Evolutionary conservation across 2,329 filamentous ascomycete species (phyloP).

Genomic region (Cercospora nicotianae): DNA sequence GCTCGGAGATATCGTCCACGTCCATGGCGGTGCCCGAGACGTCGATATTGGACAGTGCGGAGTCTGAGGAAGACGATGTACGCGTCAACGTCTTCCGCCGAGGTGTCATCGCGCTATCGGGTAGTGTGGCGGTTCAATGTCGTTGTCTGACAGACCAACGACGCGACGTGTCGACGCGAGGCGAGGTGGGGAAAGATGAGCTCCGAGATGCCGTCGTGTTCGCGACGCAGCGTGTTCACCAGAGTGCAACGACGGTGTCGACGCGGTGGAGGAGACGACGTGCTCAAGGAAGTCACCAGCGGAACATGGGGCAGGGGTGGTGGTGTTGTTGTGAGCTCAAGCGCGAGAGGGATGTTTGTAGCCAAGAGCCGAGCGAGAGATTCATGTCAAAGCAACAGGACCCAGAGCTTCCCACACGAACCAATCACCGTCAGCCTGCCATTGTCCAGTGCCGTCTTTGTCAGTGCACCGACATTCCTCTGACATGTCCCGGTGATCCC

Average conservation of each 20-base stretch:
- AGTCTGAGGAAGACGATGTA: slow-evolving; percentile 45
- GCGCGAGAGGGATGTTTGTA: background rate
- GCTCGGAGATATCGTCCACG: slow-evolving; percentile 43
- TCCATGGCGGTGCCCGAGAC: slow-evolving; percentile 37
- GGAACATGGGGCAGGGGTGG: background rate
- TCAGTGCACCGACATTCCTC: background rate
- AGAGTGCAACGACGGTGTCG: background rate
- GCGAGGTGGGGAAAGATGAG: background rate
- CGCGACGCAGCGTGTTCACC: background rate
- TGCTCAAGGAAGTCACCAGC: background rate
- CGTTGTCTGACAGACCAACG: background rate
- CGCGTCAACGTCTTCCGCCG: slow-evolving; percentile 21
- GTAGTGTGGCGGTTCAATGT: background rate
- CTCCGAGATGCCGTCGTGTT: background rate
- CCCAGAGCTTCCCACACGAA: background rate
- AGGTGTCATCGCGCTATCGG: background rate
- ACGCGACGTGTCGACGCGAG: slow-evolving; percentile 7
- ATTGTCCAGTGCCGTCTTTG: background rate
- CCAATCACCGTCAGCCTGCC: background rate
- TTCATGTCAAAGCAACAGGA: slow-evolving; percentile 6
- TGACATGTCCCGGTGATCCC: background rate
- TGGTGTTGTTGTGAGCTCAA: slow-evolving; percentile 3
- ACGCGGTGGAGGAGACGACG: background rate
- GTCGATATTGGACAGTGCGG: slow-evolving; percentile 45
- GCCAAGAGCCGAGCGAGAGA: slow-evolving; percentile 3